Base-by-base conservation (phyloP, 2,329 filamentous ascomycete genomes). In the Claviceps arundinis region DNA sequence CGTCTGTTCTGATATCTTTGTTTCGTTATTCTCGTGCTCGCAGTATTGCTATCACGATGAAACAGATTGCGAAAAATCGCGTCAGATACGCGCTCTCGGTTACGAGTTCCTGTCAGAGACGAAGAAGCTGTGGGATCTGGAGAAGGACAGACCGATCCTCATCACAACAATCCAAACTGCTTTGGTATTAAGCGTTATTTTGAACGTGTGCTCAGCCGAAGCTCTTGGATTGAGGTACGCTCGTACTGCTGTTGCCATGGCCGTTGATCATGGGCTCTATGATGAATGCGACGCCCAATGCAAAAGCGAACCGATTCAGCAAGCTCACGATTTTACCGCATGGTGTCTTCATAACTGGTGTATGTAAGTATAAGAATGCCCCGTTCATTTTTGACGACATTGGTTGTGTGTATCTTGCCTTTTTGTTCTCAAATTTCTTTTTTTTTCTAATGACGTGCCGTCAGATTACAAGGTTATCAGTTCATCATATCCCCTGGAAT, bases 41-140 rank as follows among this genome's bases (percentile, higher is more conserved):
- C 42, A 48, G 47, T 48, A 40, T 19, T 40, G 47, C 47, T 30
- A 38, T 40, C 37, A 17, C 17, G 47, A 40, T 24, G 14, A 11
- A 24, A 3, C n/a, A 11, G 54, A 58, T 5, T 59, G 62, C 3
- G 58, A 57, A 37, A 57, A 62, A 19, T 60, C 57, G 43, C 63
- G 61, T 60, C 60, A 58, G 13, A 59, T 63, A 3, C 47, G 59
- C 13, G 64, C 56, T 6, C 52, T 63, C 1, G 57, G 55, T 0
- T 66, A 66, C 42, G 57, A 58, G 7, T 65, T 67, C n/a, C 50
- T 64, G 8, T 60, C 64, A 1, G 64, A 68, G 55, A 61, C 65
- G 4, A 60, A 58, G 9, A 58, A 62, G 9, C 57, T 68, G 7
- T 62, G 64, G 59, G 61, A 68, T 11, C 52, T 62, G 1, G 61